phyloP scores from a whole-genome alignment of 140 eudicot genomes.

The Stevia rebaudiana region DNA sequence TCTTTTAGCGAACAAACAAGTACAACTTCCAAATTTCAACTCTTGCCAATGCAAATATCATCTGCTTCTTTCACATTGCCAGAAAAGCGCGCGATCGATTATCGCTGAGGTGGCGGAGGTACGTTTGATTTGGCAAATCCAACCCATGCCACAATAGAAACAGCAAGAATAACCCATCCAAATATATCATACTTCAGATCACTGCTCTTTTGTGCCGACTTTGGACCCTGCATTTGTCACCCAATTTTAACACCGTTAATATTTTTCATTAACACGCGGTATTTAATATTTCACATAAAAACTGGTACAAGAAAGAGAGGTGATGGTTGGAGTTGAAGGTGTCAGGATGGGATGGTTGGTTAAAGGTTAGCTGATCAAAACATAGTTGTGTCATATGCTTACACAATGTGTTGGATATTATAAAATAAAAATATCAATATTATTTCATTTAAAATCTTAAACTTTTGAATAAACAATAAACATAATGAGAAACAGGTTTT shows the following conservation, averaged over 20 bases:
- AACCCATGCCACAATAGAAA: constrained; percentile 75
- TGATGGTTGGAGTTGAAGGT: too few species aligned
- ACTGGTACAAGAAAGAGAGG: too few species aligned
- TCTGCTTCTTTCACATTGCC: neutral
- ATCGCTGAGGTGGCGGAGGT: constrained; percentile 69
- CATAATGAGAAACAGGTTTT: too few species aligned
- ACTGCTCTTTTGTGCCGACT: constrained; percentile 54
- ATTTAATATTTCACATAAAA: too few species aligned
- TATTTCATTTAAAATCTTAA: too few species aligned
- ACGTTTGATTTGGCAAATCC: constrained; percentile 66
- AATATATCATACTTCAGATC: constrained; percentile 78
- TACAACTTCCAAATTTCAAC: neutral
- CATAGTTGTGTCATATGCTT: too few species aligned
- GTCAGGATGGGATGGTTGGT: too few species aligned
- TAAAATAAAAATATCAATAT: too few species aligned
- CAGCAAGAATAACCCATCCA: constrained; percentile 91
- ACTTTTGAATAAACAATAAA: too few species aligned
- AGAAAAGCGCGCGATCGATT: constrained; percentile 6
- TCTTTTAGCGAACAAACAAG: constrained; percentile 9
- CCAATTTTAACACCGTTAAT: neutral
- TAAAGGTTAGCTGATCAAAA: too few species aligned
- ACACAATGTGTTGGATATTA: too few species aligned
- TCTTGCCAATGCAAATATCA: neutral
- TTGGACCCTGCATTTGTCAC: constrained; percentile 41
- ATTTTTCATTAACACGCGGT: neutral